These are phyloP conservation scores for Fonsecaea erecta DNA, from an alignment of 2,329 filamentous ascomycete species.

Conservation along the genomic window DNA sequence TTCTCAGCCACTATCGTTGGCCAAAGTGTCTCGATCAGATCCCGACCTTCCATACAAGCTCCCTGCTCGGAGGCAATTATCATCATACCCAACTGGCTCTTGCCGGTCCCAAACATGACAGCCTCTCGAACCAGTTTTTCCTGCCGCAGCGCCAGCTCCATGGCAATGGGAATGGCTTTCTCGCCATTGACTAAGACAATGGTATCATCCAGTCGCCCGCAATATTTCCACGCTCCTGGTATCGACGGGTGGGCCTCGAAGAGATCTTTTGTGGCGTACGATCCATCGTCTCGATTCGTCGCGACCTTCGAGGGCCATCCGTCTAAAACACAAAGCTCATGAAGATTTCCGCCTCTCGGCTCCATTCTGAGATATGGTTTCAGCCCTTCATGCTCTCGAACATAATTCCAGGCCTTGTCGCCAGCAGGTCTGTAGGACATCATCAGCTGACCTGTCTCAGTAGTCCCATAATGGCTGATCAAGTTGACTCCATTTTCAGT, in stretches of 20 bases:
- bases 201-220: conserved; percentile 53
- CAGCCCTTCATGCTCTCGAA: conserved; percentile 51
- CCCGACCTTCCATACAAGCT: conserved; percentile 47
- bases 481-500: conserved; percentile 60
- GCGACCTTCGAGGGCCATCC: conserved; percentile 47
- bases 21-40: conserved; percentile 56
- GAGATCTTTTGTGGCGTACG: conserved; percentile 58
- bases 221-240: conserved; percentile 50
- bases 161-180: conserved; percentile 54
- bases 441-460: conserved; percentile 67
- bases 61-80: conserved; percentile 58
- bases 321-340: conserved; percentile 44
- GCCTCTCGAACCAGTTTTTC: conserved; percentile 60
- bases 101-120: conserved; percentile 62
- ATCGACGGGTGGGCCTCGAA: conserved; percentile 44
- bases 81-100: conserved; percentile 58
- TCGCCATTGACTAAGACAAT: conserved; percentile 57
- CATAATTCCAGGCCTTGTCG: conserved; percentile 66
- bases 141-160: conserved; percentile 61
- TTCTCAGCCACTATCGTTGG: conserved; percentile 59
- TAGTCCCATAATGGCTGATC: conserved; percentile 60
- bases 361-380: conserved; percentile 51
- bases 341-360: conserved; percentile 44
- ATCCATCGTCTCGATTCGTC: conserved; percentile 53
- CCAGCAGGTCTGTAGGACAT: conserved; percentile 59